Evolutionary conservation across 140 eudicot species (phyloP), one percentile per base, ranked within the genome.

Genomic region (Erigeron philadelphicus): DNA sequence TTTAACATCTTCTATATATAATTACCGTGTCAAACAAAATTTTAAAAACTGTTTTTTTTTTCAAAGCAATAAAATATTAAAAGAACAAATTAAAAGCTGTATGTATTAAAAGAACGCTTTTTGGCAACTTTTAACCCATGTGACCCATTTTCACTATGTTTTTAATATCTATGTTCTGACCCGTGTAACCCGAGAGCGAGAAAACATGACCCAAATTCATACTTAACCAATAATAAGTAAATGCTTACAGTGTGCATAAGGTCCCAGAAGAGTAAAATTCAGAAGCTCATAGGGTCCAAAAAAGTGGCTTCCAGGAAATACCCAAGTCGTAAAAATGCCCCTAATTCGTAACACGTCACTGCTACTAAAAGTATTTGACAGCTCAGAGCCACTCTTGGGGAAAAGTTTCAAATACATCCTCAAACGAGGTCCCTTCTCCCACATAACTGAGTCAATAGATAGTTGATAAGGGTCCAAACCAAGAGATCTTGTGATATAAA

Each of bases 271-370:
- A 59, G 92, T 92, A 83, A 92, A 88, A 75, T 86, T 83, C 70
- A 92, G 82, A 78, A 92, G 98, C 78, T 92, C 98, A 81, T 92
- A 92, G 1, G 96, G 98, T 61, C 98, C 98, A 81, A 88, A 88
- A 4, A 84, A 74, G 60, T 88, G 84, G 40, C 71, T 84, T 9
- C 86, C 89, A 9, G 86, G 79, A 73, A 92, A 82, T 2, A 79
- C 57, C 91, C 94, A 92, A 0, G 88, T 64, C 9, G 96, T 72
- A 60, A 87, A 88, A 18, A 76, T 79, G 35, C 68, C 73, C 69
- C 86, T 77, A 10, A 92, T 82, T n/a, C 84, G 73, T 65, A 74
- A 68, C 81, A 92, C 68, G 48, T 92, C 98, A 83, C 81, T 86
- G 18, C 38, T 54, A 67, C 73, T 83, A 67, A 92, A 92, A 0